phyloP scores from a whole-genome alignment of 1,139 yeast genomes.

The Yamadazyma triangularis region DNA sequence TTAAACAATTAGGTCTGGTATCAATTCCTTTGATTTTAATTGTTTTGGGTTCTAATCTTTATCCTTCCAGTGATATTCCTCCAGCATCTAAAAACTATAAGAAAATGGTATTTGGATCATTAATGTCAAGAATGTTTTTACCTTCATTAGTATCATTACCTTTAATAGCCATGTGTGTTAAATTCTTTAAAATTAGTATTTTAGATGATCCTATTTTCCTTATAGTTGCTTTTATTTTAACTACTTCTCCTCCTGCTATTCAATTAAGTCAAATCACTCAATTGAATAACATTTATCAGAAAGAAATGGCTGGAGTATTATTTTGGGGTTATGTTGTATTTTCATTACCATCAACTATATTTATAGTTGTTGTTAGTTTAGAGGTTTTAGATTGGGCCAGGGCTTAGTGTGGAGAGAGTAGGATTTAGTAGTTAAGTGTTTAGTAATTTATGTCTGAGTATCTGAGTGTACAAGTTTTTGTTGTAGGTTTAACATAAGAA shows the following conservation, averaged over 20 bases:
- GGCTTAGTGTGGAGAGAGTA: too few species aligned
- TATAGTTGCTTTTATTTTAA: constrained; percentile 68
- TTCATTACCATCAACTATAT: constrained; percentile 73
- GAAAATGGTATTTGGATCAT: constrained; percentile 61
- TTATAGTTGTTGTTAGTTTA: constrained; percentile 64
- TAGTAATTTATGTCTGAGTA: too few species aligned
- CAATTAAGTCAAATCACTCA: constrained; percentile 82
- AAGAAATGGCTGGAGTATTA: constrained; percentile 82
- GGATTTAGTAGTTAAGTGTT: too few species aligned
- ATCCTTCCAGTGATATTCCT: constrained; percentile 62
- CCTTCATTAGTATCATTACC: constrained; percentile 71
- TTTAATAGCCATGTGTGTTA: constrained; percentile 59
- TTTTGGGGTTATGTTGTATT: constrained; percentile 82
- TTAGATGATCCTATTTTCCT: constrained; percentile 81
- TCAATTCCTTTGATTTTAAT: constrained; percentile 82
- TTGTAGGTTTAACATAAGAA: too few species aligned
- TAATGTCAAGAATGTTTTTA: constrained; percentile 70
- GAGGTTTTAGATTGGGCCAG: constrained; percentile 57
- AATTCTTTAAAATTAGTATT: constrained; percentile 61
- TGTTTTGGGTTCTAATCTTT: constrained; percentile 71
- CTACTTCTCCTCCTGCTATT: constrained; percentile 81
- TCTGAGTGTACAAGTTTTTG: too few species aligned
- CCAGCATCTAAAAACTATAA: constrained; percentile 57
- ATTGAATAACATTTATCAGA: constrained; percentile 68
- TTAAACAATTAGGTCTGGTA: constrained; percentile 76